Evolutionary conservation across 2,329 filamentous ascomycete species (phyloP).

Genomic region (Alternaria ventricosa): DNA sequence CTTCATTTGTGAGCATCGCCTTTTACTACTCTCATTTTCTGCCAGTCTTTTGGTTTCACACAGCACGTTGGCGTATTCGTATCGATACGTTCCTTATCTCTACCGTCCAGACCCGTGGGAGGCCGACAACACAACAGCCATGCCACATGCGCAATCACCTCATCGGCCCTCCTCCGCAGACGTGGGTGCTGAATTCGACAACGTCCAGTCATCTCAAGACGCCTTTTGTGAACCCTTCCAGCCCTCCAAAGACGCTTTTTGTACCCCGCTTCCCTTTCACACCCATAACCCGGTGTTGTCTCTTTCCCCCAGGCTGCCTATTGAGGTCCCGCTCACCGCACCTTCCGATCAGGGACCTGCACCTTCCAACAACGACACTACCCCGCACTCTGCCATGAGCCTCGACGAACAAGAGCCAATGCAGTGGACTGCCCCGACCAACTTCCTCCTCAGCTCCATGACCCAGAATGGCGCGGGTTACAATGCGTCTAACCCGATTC

Average conservation of each 20-base stretch:
- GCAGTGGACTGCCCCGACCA: conserved; percentile 31
- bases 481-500: conserved; percentile 16
- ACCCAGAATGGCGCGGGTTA: conserved; percentile 19
- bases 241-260: conserved; percentile 23
- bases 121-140: conserved; percentile 36
- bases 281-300: conserved; percentile 19
- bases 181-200: conserved; percentile 23
- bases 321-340: conserved; percentile 19
- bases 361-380: conserved; percentile 5
- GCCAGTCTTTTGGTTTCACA: conserved; percentile 39
- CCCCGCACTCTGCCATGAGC: conserved; percentile 17
- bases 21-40: conserved; percentile 23
- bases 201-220: conserved; percentile 22
- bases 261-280: conserved; percentile 25
- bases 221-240: conserved; percentile 23
- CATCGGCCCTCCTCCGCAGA: conserved; percentile 30
- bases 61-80: conserved; percentile 32
- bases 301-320: conserved; percentile 14
- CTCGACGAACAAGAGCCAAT: conserved; percentile 21
- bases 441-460: conserved; percentile 16
- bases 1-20: conserved; percentile 39
- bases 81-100: conserved; percentile 23
- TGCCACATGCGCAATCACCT: conserved; percentile 41
- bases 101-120: conserved; percentile 23
- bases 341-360: conserved; percentile 18